phyloP scores from a whole-genome alignment of 768 basidiomycete genomes.

The Rhodocollybia butyracea region DNA sequence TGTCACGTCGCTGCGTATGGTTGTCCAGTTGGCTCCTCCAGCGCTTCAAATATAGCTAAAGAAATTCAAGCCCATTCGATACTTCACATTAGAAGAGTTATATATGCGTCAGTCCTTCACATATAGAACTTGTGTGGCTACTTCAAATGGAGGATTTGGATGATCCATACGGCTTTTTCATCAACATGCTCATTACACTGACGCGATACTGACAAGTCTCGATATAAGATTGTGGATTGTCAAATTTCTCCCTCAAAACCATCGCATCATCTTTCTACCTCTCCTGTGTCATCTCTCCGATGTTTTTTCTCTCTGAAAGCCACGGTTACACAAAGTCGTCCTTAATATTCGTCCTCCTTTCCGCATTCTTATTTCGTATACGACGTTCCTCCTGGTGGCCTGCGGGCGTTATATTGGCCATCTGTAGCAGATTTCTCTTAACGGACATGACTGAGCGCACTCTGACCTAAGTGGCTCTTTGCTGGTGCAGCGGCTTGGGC shows the following conservation, averaged over 20 bases:
- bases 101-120: slow-evolving; percentile 62
- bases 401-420: slow-evolving; percentile 83
- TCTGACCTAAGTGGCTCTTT: slow-evolving; percentile 83
- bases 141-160: slow-evolving; percentile 2
- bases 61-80: slow-evolving; percentile 61
- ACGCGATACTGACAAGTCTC: too few relatives aligned
- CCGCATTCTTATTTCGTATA: slow-evolving; percentile 91
- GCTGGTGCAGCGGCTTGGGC: slow-evolving; percentile 83
- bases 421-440: slow-evolving; percentile 86
- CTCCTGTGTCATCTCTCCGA: too few relatives aligned
- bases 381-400: slow-evolving; percentile 89
- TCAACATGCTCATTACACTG: not conserved
- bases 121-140: not conserved
- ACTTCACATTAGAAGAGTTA: slow-evolving; percentile 66
- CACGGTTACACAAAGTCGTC: too few relatives aligned
- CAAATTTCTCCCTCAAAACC: slow-evolving; percentile 87
- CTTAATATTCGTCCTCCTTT: too few relatives aligned
- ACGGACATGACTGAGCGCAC: slow-evolving; percentile 93
- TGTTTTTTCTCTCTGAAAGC: too few relatives aligned
- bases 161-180: not conserved
- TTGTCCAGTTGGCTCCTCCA: slow-evolving; percentile 81
- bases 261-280: too few relatives aligned
- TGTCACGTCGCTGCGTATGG: slow-evolving; percentile 92
- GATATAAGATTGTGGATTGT: too few relatives aligned
- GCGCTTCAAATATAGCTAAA: slow-evolving; percentile 64